These are phyloP conservation scores for Fusarium devonianum DNA, from an alignment of 2,329 filamentous ascomycete species.

Conservation along the genomic window DNA sequence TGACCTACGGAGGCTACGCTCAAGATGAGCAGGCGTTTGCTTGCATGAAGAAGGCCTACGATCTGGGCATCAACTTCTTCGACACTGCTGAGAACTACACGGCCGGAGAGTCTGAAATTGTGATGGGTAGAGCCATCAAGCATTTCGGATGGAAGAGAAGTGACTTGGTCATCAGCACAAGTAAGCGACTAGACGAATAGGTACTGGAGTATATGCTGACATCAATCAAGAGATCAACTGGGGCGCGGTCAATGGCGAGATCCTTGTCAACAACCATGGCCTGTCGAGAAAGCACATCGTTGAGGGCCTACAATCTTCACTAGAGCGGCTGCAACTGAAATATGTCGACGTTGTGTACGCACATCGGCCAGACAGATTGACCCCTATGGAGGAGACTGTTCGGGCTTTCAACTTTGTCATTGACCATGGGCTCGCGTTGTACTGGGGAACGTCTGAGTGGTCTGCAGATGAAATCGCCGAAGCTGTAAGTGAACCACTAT, in stretches of 20 bases:
- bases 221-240: slow-evolving; percentile 63
- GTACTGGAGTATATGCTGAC: slow-evolving; percentile 3
- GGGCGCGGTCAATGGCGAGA: slow-evolving; percentile 66
- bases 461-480: slow-evolving; percentile 71
- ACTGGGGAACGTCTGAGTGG: slow-evolving; percentile 72
- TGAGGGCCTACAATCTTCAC: slow-evolving; percentile 59
- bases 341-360: slow-evolving; percentile 76
- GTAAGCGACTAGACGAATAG: slow-evolving; percentile 37
- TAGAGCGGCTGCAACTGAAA: slow-evolving; percentile 63
- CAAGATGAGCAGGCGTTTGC: slow-evolving; percentile 66
- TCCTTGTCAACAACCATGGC: slow-evolving; percentile 69
- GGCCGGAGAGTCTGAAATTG: slow-evolving; percentile 68
- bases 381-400: slow-evolving; percentile 75
- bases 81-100: slow-evolving; percentile 68
- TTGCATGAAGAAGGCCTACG: slow-evolving; percentile 68
- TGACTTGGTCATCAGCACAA: slow-evolving; percentile 67
- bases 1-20: slow-evolving; percentile 73
- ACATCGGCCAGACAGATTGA: slow-evolving; percentile 71
- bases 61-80: slow-evolving; percentile 69
- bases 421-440: slow-evolving; percentile 71
- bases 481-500: slow-evolving; percentile 48
- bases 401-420: slow-evolving; percentile 76
- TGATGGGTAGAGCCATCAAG: slow-evolving; percentile 69
- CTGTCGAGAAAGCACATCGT: slow-evolving; percentile 73
- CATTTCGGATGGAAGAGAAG: slow-evolving; percentile 67